Evolutionary conservation across 371 early-diverging fungal species (phyloP).

Genomic region (Sporodiniella umbellata): DNA sequence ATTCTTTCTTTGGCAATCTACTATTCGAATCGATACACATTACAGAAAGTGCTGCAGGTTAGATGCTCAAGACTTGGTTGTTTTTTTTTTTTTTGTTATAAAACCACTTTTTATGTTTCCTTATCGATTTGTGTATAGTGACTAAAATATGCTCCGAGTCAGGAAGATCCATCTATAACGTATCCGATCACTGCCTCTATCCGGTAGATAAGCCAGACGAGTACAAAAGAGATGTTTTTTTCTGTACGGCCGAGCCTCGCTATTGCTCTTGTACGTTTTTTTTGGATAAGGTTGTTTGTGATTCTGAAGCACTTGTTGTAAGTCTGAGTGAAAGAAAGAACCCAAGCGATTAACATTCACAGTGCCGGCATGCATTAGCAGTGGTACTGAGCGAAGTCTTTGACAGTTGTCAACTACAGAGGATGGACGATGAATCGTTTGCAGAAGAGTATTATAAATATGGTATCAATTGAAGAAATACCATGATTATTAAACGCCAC

Average conservation of each 20-base stretch:
- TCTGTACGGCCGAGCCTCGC: conserved; percentile 16
- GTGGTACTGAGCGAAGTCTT: conserved; percentile 13
- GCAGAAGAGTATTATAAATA: conserved; percentile 16
- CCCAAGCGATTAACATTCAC: not conserved
- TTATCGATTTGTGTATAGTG: no score
- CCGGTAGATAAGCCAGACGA: conserved; percentile 1
- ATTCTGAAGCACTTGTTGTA: conserved; percentile 10
- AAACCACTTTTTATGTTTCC: no score
- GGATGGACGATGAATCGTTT: conserved; percentile 14
- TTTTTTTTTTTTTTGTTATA: no score
- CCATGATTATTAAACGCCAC: no score
- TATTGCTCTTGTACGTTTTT: conserved; percentile 22
- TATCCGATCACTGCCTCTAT: conserved; percentile 13
- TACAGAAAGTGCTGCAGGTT: conserved; percentile 22
- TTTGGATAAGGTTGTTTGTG: conserved; percentile 4
- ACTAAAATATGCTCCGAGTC: conserved; percentile 11
- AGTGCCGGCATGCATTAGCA: conserved; percentile 27
- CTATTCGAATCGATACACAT: conserved; percentile 24
- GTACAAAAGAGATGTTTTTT: conserved; percentile 1
- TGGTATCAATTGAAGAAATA: no score
- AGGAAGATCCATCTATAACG: conserved; percentile 16
- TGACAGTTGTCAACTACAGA: not conserved
- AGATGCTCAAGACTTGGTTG: no score
- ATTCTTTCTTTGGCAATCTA: conserved; percentile 5
- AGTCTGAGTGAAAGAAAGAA: not conserved